Base-by-base conservation (phyloP, 192 early-diverging fungal species). In the Linderina pennispora region DNA sequence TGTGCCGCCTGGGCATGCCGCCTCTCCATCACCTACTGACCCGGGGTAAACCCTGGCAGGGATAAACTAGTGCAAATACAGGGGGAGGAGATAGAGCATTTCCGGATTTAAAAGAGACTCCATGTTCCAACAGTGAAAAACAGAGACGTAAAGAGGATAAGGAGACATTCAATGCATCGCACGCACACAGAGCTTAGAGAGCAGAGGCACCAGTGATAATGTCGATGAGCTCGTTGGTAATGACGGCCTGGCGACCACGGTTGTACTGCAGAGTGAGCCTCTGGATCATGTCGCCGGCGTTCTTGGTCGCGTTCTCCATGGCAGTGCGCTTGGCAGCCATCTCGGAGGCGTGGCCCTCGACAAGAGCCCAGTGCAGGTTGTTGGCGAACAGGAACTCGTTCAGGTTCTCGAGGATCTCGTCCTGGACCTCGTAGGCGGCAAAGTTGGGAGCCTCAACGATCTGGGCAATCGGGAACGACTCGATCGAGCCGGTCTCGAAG, bases 251-350 rank as follows among this genome's bases (percentile, higher is more conserved):
- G 76, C 93, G 91, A 63, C 88, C 85, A 56, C 93, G 87, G 84
- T 98, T 96, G 85, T 90, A 98, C 53, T 84, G 85, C 65, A 98
- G 78, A 40, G 93, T 95, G 40, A 98, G 79, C 65, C 87, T 94
- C 68, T 85, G 77, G 79, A 98, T 92, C 83, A 98, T 95, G 50
- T 98, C 93, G 65, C 86, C 88, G 45, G 94, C 96, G 77, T 99
- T 99, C 83, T 97, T 93, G 74, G 94, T 97, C 26, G 96, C 94
- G 73, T 99, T 99, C 82, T 99, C 96, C 96, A 97, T 99, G 55
- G 96, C 96, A 55, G 88, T 86, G 50, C 94, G 86, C 82, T 90
- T 92, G 50, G 96, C 89, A 44, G 87, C 83, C 85, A 96, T 87
- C 68, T 99, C 96, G 20, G 91, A 78, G 35, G 92, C 92, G 60